Base-by-base conservation (phyloP, 2,329 filamentous ascomycete species). In the Trichophyton verrucosum region DNA sequence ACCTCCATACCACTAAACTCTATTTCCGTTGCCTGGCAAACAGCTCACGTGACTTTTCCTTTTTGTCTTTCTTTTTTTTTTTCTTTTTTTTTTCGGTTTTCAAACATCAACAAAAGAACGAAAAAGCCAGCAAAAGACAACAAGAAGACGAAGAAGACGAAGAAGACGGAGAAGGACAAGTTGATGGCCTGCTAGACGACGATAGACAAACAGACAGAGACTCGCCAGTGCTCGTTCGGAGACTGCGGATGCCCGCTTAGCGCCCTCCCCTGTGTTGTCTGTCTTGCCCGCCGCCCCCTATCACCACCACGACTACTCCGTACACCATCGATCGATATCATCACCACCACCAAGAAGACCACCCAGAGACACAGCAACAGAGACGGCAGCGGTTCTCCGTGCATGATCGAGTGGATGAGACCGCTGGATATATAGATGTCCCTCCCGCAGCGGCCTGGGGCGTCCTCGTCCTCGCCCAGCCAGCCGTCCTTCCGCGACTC, bases 401-500 rank as follows among this genome's bases (percentile, higher is more conserved):
- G 11, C 22, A 47, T 20, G 17, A 4, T 9, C 15, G 8, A 47
- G 44, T 11, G 20, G 44, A 22, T 20, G 44, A 47, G n/a, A 20
- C 17, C 27, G 27, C 27, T 47, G 40, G n/a, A 44, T 44, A 11
- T 47, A 20, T 47, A 61, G 61, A 79, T 79, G 77, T 80, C 80
- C 67, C 73, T 81, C 65, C 80, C 81, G 62, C 79, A 77, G 66
- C 81, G 86, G 73, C 87, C 87, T 61, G 83, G 84, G 69, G 81
- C 81, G 66, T 80, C 78, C 61, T 80, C 81, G 66, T 80, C 84
- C 64, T 79, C 79, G 60, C 68, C 69, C 63, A 59, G 53, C 33
- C 80, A 82, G 68, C 81, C 78, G 68, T 77, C 82, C 61, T 89
- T 88, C 73, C 82, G 86, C 67, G 84, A 85, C 65, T 86, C 87